A percentile compares a stretch with the other conserved stretches of the same genome.
These are phyloP conservation scores for Corymbia maculata DNA, from an alignment of 345 rosid species.

Conservation along the genomic window DNA sequence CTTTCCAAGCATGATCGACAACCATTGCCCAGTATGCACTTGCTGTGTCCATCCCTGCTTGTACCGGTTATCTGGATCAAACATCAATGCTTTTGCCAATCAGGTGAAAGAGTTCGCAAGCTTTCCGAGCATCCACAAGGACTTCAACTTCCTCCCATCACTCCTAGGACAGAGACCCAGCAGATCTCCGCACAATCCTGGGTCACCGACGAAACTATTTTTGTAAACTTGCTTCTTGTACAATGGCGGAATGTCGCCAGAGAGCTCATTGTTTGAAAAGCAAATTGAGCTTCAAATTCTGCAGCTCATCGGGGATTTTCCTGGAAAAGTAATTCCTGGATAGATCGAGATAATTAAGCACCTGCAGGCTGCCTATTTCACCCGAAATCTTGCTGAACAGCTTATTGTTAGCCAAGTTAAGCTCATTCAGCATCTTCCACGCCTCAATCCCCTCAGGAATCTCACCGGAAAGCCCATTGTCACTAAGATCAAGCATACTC, in stretches of 20 bases:
- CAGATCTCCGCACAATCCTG: slow-evolving; percentile 57
- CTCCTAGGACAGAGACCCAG: slow-evolving; percentile 41
- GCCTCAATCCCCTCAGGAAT: slow-evolving; percentile 44
- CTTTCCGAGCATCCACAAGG: slow-evolving; percentile 47
- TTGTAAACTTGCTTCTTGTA: slow-evolving; percentile 40
- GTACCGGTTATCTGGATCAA: not conserved
- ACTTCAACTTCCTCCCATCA: slow-evolving; percentile 20
- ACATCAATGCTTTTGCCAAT: not conserved
- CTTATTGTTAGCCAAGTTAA: slow-evolving; percentile 53
- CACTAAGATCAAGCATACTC: slow-evolving; percentile 58
- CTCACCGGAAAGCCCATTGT: slow-evolving; percentile 54
- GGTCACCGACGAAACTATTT: slow-evolving; percentile 63
- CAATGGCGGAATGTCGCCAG: slow-evolving; percentile 62
- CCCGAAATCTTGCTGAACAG: slow-evolving; percentile 58
- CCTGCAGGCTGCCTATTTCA: slow-evolving; percentile 56
- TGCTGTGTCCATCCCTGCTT: not conserved
- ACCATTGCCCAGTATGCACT: not conserved
- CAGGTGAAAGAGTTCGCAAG: too few relatives aligned
- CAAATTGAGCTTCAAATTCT: slow-evolving; percentile 71
- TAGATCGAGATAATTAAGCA: slow-evolving; percentile 86
- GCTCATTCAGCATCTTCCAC: slow-evolving; percentile 63
- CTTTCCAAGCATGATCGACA: not conserved
- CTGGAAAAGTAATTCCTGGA: slow-evolving; percentile 64
- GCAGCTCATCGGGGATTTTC: slow-evolving; percentile 50
- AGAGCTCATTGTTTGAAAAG: slow-evolving; percentile 63